Percentiles rank a stretch among this genome's conserved stretches.
phyloP scores from a whole-genome alignment of 179 eudicot genomes.

The Patellifolia procumbens region DNA sequence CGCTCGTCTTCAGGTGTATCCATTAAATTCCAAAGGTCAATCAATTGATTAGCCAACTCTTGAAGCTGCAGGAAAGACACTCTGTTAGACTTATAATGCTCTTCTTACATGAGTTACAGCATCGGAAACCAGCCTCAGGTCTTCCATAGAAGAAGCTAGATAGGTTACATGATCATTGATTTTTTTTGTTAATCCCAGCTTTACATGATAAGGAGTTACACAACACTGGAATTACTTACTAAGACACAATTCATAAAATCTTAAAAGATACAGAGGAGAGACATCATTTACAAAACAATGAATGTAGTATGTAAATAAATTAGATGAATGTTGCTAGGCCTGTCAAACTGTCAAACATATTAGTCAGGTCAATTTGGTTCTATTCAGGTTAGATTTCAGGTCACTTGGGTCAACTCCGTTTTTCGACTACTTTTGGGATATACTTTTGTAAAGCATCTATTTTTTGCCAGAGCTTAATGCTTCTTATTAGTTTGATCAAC shows the following conservation, averaged over 20 bases:
- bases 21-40: slow-evolving; percentile 97
- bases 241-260: no score
- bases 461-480: neutral
- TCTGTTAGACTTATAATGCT: slow-evolving; percentile 8
- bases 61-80: slow-evolving; percentile 66
- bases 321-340: neutral
- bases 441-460: no score
- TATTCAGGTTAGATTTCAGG: neutral
- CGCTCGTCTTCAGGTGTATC: slow-evolving; percentile 83
- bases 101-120: neutral
- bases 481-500: neutral
- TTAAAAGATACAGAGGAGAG: no score
- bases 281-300: neutral
- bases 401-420: neutral
- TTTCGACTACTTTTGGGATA: no score
- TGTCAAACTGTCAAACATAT: neutral
- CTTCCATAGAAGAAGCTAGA: neutral
- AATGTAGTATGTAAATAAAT: neutral
- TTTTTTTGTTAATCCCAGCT: no score
- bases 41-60: slow-evolving; percentile 82
- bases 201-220: no score
- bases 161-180: neutral
- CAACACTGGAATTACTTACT: no score
- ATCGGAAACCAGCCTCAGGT: neutral
- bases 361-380: neutral